These are phyloP conservation scores for Sonneratia alba DNA, from an alignment of 345 rosid genomes.

Conservation along the genomic window DNA sequence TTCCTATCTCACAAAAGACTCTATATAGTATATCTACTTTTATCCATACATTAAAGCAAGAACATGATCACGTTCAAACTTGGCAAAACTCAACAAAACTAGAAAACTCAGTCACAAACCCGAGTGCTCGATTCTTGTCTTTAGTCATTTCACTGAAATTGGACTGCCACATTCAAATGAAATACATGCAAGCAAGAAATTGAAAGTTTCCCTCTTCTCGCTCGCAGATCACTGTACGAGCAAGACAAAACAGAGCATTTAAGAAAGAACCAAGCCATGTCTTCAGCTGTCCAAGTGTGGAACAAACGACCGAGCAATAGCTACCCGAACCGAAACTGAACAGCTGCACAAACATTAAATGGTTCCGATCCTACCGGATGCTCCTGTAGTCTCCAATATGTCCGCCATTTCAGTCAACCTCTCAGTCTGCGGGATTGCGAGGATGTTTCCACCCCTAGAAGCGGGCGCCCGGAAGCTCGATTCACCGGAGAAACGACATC, in stretches of 20 bases:
- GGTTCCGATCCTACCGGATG: conserved; percentile 42
- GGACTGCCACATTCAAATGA: too few species aligned
- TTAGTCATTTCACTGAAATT: too few species aligned
- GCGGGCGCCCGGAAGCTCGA: conserved; percentile 52
- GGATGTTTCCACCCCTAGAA: conserved; percentile 44
- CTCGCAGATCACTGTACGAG: not conserved
- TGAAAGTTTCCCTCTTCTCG: not conserved
- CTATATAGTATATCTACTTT: not conserved
- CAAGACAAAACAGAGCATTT: not conserved
- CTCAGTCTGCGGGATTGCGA: conserved; percentile 29
- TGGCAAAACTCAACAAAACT: too few species aligned
- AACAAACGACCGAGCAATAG: not conserved
- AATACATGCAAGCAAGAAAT: not conserved
- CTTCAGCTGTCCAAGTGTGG: not conserved
- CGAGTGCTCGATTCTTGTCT: too few species aligned
- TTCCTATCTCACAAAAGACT: too few species aligned
- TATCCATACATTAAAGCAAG: not conserved
- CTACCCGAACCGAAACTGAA: not conserved
- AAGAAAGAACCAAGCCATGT: not conserved
- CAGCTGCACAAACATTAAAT: not conserved
- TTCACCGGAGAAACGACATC: not conserved
- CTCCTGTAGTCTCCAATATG: conserved; percentile 34
- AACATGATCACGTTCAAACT: not conserved
- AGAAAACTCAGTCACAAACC: too few species aligned
- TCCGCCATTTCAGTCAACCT: conserved; percentile 36